Base-by-base conservation (phyloP, 2,329 filamentous ascomycete species). In the Claviceps citrina region DNA sequence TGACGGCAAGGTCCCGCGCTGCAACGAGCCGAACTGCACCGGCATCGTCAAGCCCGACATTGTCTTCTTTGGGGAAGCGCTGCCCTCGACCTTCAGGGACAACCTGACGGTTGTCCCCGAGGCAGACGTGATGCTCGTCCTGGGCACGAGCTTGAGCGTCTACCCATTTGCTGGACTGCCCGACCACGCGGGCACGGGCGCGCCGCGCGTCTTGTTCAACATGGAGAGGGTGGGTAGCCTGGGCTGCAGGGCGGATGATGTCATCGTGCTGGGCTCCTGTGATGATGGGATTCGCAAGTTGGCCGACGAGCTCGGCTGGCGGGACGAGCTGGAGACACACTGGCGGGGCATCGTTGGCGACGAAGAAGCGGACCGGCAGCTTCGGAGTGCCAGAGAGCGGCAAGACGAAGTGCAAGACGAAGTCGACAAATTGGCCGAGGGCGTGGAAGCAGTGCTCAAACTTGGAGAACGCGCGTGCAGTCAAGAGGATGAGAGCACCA, bases 1-100 rank as follows among this genome's bases (percentile, higher is more conserved):
- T 3, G 66, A 65, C 27, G 80, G 75, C 19, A 66, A 75, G 20
- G 81, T 93, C 0, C 84, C 89, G 0, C 67, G 64, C 44, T 96
- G 89, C 56, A 47, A 61, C 30, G 60, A 64, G 4, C 53, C 64
- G 7, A 56, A 63, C 16, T 96, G 89, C 56, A 65, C 71, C 27
- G 87, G 87, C 0, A 64, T 91, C 2, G 84, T 95, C 28, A 95
- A 95, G 62, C 87, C 87, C 0, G 84, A 94, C 51, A 94, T 95
- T 54, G 85, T 93, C 26, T 95, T 95, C 62, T 95, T 94, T 50
- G 86, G 86, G 38, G 86, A 87, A 56, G 59, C 71, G 1, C 61
- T 87, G 3, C 63, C 63, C 0, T 49, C 53, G 30, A 45, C 47
- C 0, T 66, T 66, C 41, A 50, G 54, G 1, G 46, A 56, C 18